These are phyloP conservation scores for Leptographium flavum DNA, from an alignment of 2,329 filamentous ascomycete genomes.

Conservation along the genomic window DNA sequence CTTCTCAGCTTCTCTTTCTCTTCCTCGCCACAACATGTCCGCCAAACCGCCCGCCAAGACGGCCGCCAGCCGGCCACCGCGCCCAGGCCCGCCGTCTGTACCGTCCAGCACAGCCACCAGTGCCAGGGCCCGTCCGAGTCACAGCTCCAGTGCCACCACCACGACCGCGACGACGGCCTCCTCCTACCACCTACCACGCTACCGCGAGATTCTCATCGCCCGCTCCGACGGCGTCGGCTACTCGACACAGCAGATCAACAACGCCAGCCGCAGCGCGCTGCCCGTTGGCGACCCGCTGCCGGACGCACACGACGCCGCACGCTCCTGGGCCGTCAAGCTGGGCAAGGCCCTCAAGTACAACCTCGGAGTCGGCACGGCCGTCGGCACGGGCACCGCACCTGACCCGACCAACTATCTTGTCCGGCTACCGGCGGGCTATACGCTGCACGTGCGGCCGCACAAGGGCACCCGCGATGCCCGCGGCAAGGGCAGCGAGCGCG, in stretches of 20 bases:
- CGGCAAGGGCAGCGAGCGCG: constrained; percentile 40
- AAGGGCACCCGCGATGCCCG: neutral
- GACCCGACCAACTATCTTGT: constrained; percentile 10
- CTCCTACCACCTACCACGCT: constrained; percentile 4
- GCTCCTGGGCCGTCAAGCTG: constrained; percentile 12
- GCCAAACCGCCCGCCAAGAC: neutral
- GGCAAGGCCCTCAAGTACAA: constrained; percentile 14
- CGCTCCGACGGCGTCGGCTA: constrained; percentile 12
- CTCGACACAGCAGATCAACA: constrained; percentile 12
- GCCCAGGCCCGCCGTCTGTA: neutral
- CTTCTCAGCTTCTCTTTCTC: neutral
- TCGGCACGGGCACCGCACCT: neutral
- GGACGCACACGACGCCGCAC: constrained; percentile 8
- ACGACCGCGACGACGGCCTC: neutral
- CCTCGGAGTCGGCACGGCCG: constrained; percentile 5
- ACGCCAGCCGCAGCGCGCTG: constrained; percentile 10
- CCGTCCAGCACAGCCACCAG: neutral
- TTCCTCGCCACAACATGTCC: too few relatives aligned
- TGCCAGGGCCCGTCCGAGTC: too few relatives aligned
- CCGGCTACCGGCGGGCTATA: constrained; percentile 11
- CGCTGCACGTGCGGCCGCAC: constrained; percentile 10
- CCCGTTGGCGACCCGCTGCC: constrained; percentile 10
- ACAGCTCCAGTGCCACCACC: neutral
- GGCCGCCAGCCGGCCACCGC: neutral
- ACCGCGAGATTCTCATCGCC: constrained; percentile 9